These are phyloP conservation scores for Hypoxylon cercidicola DNA, from an alignment of 495 filamentous ascomycete species.

Conservation along the genomic window DNA sequence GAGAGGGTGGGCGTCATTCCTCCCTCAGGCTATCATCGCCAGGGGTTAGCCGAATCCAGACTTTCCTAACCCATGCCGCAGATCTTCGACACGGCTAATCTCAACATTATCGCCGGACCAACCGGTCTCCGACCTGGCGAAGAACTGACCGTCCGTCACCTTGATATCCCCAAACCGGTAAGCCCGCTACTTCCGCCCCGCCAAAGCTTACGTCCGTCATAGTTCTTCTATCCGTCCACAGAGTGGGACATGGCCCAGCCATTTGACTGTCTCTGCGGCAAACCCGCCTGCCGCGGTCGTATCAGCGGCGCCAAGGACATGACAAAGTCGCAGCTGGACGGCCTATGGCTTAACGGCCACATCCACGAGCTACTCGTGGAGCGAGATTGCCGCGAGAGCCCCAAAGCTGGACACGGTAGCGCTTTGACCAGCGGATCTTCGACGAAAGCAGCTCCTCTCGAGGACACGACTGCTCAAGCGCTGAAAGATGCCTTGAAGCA, in stretches of 20 bases:
- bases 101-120: constrained; percentile 70
- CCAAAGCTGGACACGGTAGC: constrained; percentile 30
- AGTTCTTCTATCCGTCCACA: constrained; percentile 81
- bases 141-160: constrained; percentile 65
- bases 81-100: constrained; percentile 73
- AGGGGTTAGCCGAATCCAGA: neutral
- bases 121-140: constrained; percentile 67
- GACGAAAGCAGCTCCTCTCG: constrained; percentile 10
- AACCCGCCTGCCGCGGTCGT: constrained; percentile 58
- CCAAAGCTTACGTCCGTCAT: constrained; percentile 33
- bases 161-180: constrained; percentile 12
- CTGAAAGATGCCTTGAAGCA: constrained; percentile 49
- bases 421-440: constrained; percentile 1
- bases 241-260: constrained; percentile 82
- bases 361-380: constrained; percentile 62
- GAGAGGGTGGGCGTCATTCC: constrained; percentile 1
- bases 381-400: constrained; percentile 26
- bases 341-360: constrained; percentile 65
- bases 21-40: neutral
- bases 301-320: constrained; percentile 67
- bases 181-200: constrained; percentile 23
- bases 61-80: constrained; percentile 26
- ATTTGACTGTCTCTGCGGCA: constrained; percentile 73
- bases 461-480: constrained; percentile 44
- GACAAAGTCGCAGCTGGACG: constrained; percentile 54